Evolutionary conservation across 106 monocot genomes (phyloP), one percentile per base, ranked within the genome.

Genomic region (Dendrobium nobile): DNA sequence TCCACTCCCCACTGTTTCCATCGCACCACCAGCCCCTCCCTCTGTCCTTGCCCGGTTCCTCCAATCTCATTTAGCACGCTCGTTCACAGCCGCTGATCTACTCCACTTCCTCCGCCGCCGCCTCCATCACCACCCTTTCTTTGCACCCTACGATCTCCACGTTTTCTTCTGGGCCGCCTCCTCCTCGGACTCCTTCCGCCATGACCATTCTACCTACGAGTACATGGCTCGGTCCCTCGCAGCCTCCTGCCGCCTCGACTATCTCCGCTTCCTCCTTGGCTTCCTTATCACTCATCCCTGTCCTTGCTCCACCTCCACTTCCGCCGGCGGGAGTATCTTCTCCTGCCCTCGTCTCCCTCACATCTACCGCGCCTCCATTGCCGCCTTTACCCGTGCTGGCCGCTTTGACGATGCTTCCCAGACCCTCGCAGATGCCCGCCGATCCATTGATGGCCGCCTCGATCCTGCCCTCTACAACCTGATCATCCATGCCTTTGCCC

Each of bases 81-180:
- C 82, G 17, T 80, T 84, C 75, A 72, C 81, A 41, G 73, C 89
- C 74, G 55, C 54, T 22, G 82, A 85, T 56, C 91, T 93, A 78
- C 86, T 92, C 75, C 85, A 40, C 59, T 78, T 84, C 86, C 81
- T 83, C 77, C 76, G 54, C 65, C 67, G 77, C 81, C 86, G 84
- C 77, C 80, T 91, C 79, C 87, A 82, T 48, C 85, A 93, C 87
- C 93, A 88, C 85, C 93, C 87, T 56, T 33, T 78, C 78, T 82
- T 92, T 67, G 74, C 89, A 56, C 73, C 82, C 31, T 89, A 89
- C 87, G 89, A 91, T 77, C 85, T 93, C 80, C 80, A 85, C 43
- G 81, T 96, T 76, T 88, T 96, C 85, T 77, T 79, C 58, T 91
- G 91, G 91, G 92, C 88, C 41, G n/a, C 89, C 81, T 43, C 74